Evolutionary conservation across 495 filamentous ascomycete genomes (phyloP), one percentile per base, ranked within the genome.

Genomic region (Glonium stellatum): DNA sequence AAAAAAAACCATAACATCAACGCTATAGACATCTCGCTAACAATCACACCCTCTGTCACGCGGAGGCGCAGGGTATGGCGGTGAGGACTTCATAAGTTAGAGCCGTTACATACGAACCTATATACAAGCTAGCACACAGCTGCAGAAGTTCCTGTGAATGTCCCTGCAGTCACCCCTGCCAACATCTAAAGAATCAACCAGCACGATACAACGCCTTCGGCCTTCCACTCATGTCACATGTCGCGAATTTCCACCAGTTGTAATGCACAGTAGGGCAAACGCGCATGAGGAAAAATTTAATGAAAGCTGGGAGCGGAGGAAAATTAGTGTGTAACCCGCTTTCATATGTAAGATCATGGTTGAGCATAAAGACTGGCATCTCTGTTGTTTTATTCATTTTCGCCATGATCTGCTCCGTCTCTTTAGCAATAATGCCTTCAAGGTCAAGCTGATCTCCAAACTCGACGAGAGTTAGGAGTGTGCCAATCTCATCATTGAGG

Each of bases 231-330:
- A 52, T 49, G 15, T 54, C 59, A 41, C 52, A 56, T 6, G 46
- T 61, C 34, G 48, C 58, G 59, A 66, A 66, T 50, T 54, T 61
- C 58, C 63, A 66, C 63, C 63, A 66, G 3, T 44, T 49, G 36
- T 12, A n/a, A 41, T 66, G 50, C 34, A 54, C 19, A 49, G 53
- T 50, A 21, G 25, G 22, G 37, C 39, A 58, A 1, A 58, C 39
- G 10, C 27, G 41, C 54, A 44, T 58, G 27, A 62, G 27, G 12
- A 51, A 13, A 54, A 54, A 62, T 27, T 5, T 54, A 3, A 55
- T 39, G 23, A 42, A 36, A 27, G 12, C 31, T 36, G 58, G 58
- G 18, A 55, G 13, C 11, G 59, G 59, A 15, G 57, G 62, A 34
- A 65, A 61, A 27, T 49, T 21, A 58, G 27, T 31, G n/a, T 65